Percentiles rank a stretch among this genome's conserved stretches.
Evolutionary conservation across 2,329 filamentous ascomycete species (phyloP).

Genomic region (Fusarium oxysporum): DNA sequence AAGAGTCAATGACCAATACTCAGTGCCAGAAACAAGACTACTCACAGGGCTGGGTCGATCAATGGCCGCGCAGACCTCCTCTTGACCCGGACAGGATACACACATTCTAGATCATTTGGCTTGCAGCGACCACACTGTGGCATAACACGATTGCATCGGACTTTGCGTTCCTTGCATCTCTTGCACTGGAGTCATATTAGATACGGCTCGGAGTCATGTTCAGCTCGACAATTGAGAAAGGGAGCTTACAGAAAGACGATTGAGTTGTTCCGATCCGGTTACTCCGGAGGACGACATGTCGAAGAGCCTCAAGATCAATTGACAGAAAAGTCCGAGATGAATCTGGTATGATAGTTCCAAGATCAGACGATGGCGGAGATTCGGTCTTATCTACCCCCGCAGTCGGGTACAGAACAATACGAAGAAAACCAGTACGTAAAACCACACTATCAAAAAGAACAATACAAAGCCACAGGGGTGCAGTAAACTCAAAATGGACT

Average conservation of each 20-base stretch:
- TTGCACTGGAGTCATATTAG: slow-evolving; percentile 31
- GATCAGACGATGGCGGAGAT: slow-evolving; percentile 15
- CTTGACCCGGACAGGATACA: slow-evolving; percentile 46
- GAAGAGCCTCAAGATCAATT: background rate
- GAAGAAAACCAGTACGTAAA: slow-evolving; percentile 3
- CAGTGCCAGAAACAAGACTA: background rate
- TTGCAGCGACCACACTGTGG: slow-evolving; percentile 46
- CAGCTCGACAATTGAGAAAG: background rate
- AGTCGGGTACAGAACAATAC: background rate
- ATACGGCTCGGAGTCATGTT: background rate
- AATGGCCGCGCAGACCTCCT: slow-evolving; percentile 36
- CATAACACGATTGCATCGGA: slow-evolving; percentile 48
- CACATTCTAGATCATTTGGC: slow-evolving; percentile 42
- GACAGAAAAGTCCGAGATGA: slow-evolving; percentile 15
- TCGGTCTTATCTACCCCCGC: slow-evolving; percentile 26
- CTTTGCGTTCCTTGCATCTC: slow-evolving; percentile 47
- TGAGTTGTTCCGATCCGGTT: slow-evolving; percentile 35
- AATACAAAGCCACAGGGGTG: slow-evolving; percentile 15
- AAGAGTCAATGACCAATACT: slow-evolving; percentile 16
- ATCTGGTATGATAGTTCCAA: background rate
- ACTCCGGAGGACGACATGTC: slow-evolving; percentile 17
- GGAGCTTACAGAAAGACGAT: slow-evolving; percentile 41
- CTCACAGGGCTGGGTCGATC: slow-evolving; percentile 35
- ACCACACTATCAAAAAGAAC: slow-evolving; percentile 18
- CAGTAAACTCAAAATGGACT: slow-evolving; percentile 5